Evolutionary conservation across 495 filamentous ascomycete species (phyloP), one percentile per base, ranked within the genome.

Genomic region (Trichocladium antarcticum): DNA sequence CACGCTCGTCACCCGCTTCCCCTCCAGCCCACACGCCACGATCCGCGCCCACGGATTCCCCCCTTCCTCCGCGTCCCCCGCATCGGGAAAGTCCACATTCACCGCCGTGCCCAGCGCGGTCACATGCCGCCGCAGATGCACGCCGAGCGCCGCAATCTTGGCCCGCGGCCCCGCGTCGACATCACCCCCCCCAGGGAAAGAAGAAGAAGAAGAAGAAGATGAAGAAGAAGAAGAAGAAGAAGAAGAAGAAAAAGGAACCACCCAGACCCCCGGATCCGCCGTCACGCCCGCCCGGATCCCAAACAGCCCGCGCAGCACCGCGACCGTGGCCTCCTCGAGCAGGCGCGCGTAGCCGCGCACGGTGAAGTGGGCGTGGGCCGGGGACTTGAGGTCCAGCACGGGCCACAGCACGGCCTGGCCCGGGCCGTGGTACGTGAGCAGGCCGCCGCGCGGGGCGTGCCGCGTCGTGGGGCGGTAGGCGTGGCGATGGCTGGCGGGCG

Each of bases 371-470:
- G 42, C 35, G 57, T 73, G 65, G 17, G 52, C 29, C 1, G 56
- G 47, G 3, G 68, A 67, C 14, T 58, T 57, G 15, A 96, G 72
- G 59, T 94, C 86, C 17, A 92, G 65, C 34, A 97, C 79, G 12
- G 90, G 86, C 65, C 94, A 98, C 11, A 87, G 81, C 20, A 95
- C 85, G 50, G 90, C 67, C 62, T 98, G 92, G 0, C 92, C 92
- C 0, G 92, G 92, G 0, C 92, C 92, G 61, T 98, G 92, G 70
- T 94, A 98, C 5, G 92, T 97, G 0, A 85, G 89, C 49, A 92
- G 85, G 0, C 92, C 92, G 54, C 92, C 92, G 38, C 92, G 81
- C 7, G 82, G 76, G 6, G 87, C 82, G 45, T 80, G 73, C 34
- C 78, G 62, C 56, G 93, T 74, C 16, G 17, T 5, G 1, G 47